Evolutionary conservation across 345 rosid genomes (phyloP), one percentile per base, ranked within the genome.

Genomic region (Hirschfeldia incana): DNA sequence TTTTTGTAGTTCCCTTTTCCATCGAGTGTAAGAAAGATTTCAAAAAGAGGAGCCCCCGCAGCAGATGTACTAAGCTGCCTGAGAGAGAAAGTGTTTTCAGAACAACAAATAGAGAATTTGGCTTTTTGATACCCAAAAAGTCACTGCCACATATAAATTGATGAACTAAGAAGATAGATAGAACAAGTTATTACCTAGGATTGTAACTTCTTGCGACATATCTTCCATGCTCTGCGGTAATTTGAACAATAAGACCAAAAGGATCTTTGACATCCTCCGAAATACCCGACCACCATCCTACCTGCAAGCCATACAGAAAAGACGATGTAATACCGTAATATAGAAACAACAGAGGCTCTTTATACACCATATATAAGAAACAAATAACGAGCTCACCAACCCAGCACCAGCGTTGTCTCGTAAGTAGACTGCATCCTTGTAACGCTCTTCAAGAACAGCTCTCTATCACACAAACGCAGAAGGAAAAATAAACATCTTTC

Each of bases 221-320:
- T 88, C 93, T 89, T 82, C 97, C 98, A 85, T 94, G 95, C 85
- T 94, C 98, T 13, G 98, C 91, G 77, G 97, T 94, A 69, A 94
- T 89, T 57, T 83, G 88, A 74, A 94, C 86, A 78, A 94, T 89
- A 73, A 94, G 82, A 81, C 98, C 98, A 66, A 85, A 86, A 67
- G 98, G 97, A 85, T 91, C 92, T 36, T 86, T 83, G 69, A 67
- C 85, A 87, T 91, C 92, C 64, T 90, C 87, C 1, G 98, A 91
- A 61, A 87, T 81, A 34, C 98, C 98, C 65, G 97, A 86, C 97
- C 98, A 94, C 98, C 98, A 94, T 67, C 98, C 98, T 79, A 94
- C 89, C 98, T 94, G 66, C 29, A 81, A 80, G 36, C 67, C 69
- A 81, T 21, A 59, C 6, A 69, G 46, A 75, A 11, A 57, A 66